Conservation (phyloP, 352 stramenopile genomes). For the Saprolegnia parasitica region DNA sequence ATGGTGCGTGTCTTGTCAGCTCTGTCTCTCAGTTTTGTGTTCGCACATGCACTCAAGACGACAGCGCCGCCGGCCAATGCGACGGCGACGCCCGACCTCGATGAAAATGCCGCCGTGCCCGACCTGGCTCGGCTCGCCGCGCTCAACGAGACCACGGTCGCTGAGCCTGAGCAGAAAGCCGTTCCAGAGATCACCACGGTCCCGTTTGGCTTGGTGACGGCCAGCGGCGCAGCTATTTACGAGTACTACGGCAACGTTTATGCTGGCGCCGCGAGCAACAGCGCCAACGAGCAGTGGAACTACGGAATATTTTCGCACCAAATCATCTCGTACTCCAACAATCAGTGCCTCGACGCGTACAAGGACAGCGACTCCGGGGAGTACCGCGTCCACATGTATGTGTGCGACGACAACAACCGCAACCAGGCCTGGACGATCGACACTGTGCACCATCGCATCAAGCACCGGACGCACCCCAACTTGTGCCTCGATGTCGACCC, state of each 20-base stretch:
- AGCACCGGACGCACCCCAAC: slow-evolving; percentile 39
- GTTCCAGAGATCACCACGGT: no score
- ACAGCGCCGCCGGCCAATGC: no score
- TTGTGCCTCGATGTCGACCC: slow-evolving; percentile 58
- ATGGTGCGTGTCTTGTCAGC: no score
- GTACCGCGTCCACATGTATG: slow-evolving; percentile 41
- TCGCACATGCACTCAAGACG: no score
- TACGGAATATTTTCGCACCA: not conserved
- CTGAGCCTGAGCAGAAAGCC: no score
- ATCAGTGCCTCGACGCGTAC: slow-evolving; percentile 32
- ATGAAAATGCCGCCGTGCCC: no score
- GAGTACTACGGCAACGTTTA: not conserved
- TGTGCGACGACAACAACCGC: slow-evolving; percentile 46
- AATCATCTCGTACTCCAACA: not conserved
- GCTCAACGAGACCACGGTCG: no score
- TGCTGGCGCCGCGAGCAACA: not conserved
- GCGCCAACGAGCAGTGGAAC: not conserved
- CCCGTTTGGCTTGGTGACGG: not conserved
- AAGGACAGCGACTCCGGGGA: not conserved
- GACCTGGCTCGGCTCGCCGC: no score
- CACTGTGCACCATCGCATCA: slow-evolving; percentile 37
- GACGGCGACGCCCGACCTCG: no score
- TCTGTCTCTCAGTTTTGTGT: no score
- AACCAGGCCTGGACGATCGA: slow-evolving; percentile 70
- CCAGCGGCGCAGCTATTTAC: not conserved